A percentile compares a stretch with the other conserved stretches of the same genome.
phyloP scores from a whole-genome alignment of 768 basidiomycete genomes.

The Suillus plorans region DNA sequence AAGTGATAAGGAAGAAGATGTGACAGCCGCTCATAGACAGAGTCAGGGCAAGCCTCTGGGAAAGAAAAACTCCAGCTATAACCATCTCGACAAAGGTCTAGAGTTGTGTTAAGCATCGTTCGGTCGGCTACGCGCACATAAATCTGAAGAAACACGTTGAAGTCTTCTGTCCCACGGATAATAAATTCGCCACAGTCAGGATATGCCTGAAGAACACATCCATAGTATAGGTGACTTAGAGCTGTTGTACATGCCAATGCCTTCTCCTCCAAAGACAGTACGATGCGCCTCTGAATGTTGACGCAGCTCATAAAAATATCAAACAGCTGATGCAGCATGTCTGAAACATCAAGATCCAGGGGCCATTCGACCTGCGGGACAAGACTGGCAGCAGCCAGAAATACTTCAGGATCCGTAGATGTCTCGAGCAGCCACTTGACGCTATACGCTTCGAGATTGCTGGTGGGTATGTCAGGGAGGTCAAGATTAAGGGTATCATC shows the following conservation, averaged over 20 bases:
- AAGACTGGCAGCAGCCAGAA: background rate
- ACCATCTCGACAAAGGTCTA: background rate
- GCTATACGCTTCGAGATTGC: background rate
- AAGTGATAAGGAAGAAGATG: background rate
- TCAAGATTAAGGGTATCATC: background rate
- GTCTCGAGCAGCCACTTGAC: constrained; percentile 8
- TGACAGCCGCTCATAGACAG: background rate
- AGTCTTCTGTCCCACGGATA: background rate
- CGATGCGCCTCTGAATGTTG: background rate
- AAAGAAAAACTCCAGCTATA: too few relatives aligned
- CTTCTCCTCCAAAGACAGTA: background rate
- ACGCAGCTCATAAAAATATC: background rate
- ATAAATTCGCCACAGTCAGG: background rate
- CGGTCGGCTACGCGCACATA: background rate
- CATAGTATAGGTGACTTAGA: background rate
- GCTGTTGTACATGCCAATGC: background rate
- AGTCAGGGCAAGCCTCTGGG: background rate
- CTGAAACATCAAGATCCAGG: background rate
- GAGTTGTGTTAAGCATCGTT: background rate
- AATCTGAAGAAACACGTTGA: background rate
- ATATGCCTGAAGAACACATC: background rate
- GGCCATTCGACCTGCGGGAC: background rate
- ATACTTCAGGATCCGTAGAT: background rate
- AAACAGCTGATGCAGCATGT: background rate
- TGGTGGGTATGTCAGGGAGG: background rate